Evolutionary conservation across 2,329 filamentous ascomycete species (phyloP).

Genomic region (Xylariaceae sp.): DNA sequence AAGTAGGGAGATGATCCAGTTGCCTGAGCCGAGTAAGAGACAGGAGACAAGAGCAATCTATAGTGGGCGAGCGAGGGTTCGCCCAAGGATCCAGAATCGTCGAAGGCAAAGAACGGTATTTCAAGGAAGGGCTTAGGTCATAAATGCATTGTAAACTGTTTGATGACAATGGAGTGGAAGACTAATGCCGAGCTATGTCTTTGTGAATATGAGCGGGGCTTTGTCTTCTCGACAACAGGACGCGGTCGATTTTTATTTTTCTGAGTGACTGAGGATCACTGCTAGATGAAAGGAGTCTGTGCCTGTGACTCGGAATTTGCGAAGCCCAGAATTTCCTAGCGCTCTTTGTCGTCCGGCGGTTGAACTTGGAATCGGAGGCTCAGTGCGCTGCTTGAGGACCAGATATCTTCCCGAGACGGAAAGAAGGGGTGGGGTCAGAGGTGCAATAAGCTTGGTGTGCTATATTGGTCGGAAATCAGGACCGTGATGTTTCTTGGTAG

Average conservation of each 20-base stretch:
- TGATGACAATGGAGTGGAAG: slow-evolving; percentile 28
- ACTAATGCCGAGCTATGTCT: slow-evolving; percentile 19
- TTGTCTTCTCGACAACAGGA: slow-evolving; percentile 14
- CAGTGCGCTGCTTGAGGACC: slow-evolving; percentile 1
- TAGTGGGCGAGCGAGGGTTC: slow-evolving; percentile 30
- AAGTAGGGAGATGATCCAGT: slow-evolving; percentile 18
- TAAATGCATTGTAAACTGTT: slow-evolving; percentile 41
- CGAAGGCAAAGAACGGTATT: slow-evolving; percentile 34
- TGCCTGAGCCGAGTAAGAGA: slow-evolving; percentile 21
- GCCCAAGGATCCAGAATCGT: slow-evolving; percentile 32
- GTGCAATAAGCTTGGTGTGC: slow-evolving; percentile 20
- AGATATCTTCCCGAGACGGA: slow-evolving; percentile 20
- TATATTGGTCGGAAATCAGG: slow-evolving; percentile 14
- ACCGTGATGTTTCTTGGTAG: slow-evolving; percentile 7
- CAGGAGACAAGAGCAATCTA: slow-evolving; percentile 36
- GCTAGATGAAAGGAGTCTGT: slow-evolving; percentile 1
- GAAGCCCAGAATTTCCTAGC: background rate
- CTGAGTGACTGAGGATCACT: background rate
- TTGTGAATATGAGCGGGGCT: slow-evolving; percentile 26
- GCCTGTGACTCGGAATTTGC: background rate
- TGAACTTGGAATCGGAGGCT: background rate
- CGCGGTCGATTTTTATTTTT: slow-evolving; percentile 14
- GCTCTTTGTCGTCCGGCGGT: slow-evolving; percentile 3
- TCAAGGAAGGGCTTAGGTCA: slow-evolving; percentile 27
- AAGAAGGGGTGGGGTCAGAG: slow-evolving; percentile 27